phyloP scores from a whole-genome alignment of 768 basidiomycete genomes.

The Cubamyces lactineus region DNA sequence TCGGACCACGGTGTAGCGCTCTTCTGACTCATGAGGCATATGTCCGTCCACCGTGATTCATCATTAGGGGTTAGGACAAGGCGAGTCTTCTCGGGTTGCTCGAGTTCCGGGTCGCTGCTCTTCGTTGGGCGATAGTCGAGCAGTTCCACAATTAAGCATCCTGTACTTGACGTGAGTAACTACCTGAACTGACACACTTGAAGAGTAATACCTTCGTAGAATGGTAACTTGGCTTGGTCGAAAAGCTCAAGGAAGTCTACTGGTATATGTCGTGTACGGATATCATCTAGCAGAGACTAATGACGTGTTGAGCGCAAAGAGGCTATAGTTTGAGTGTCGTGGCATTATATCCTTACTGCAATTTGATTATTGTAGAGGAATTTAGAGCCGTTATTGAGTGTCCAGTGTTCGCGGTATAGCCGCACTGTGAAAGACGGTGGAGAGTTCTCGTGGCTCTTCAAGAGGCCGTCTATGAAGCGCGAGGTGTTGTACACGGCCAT shows the following conservation, averaged over 20 bases:
- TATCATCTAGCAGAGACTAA: slow-evolving; percentile 81
- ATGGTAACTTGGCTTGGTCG: slow-evolving; percentile 70
- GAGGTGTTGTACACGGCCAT: slow-evolving; percentile 80
- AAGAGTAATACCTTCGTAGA: slow-evolving; percentile 72
- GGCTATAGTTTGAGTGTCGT: background rate
- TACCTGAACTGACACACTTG: background rate
- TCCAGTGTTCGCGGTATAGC: slow-evolving; percentile 80
- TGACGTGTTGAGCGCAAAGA: slow-evolving; percentile 9
- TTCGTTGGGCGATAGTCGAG: slow-evolving; percentile 71
- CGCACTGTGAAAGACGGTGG: slow-evolving; percentile 81
- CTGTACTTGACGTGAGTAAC: slow-evolving; percentile 40
- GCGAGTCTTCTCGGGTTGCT: slow-evolving; percentile 64
- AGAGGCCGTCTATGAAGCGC: slow-evolving; percentile 62
- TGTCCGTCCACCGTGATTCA: slow-evolving; percentile 80
- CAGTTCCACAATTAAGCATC: slow-evolving; percentile 85
- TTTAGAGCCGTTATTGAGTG: slow-evolving; percentile 78
- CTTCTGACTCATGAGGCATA: slow-evolving; percentile 69
- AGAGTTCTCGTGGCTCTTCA: slow-evolving; percentile 55
- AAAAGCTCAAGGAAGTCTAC: slow-evolving; percentile 85
- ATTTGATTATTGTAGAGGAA: slow-evolving; percentile 81
- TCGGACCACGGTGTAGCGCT: slow-evolving; percentile 67
- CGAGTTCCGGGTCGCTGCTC: slow-evolving; percentile 57
- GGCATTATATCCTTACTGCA: slow-evolving; percentile 45
- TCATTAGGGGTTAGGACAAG: slow-evolving; percentile 77
- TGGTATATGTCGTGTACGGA: slow-evolving; percentile 81